Evolutionary conservation across 495 filamentous ascomycete genomes (phyloP), one percentile per base, ranked within the genome.

Genomic region (Tuber magnatum): DNA sequence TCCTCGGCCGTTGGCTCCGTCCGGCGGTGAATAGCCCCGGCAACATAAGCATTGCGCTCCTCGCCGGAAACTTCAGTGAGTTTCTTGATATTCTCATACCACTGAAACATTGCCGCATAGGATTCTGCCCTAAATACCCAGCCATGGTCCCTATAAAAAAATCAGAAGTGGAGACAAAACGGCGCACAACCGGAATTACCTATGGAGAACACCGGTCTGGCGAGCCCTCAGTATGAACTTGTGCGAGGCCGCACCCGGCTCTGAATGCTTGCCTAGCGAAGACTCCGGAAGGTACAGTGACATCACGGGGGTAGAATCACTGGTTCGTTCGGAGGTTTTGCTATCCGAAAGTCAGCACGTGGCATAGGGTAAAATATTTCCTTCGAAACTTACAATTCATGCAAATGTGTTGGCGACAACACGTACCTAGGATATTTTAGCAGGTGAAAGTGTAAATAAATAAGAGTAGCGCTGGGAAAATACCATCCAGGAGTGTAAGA

Each of bases 51-150:
- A 81, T 91, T 91, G 3, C 94, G 90, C 74, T 96, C 94, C 80
- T 96, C 92, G 40, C 94, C 93, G n/a, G 90, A 93, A 81, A 91
- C 92, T 83, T 93, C 93, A 22, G 90, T 97, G 72, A 98, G 86
- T 51, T 86, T 88, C 80, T 93, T 93, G 77, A 99, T 96, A 81
- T 97, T 95, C 68, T 93, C 90, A 83, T 93, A 97, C 95, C 94
- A 97, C 40, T 92, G 92, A 86, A 97, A 90, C 96, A 99, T 97
- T 14, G 93, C 97, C 75, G 97, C 96, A 84, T 97, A 89, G 44
- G 92, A 92, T 84, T 98, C 95, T 16, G 94, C 94, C 68, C 95
- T 90, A 86, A 99, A 98, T 9, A 98, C 94, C 95, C 95, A 99
- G 20, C 93, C 93, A 82, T 99, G 95, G 35, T 94, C 94, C 71